A percentile compares a stretch with the other conserved stretches of the same genome.
phyloP scores from a whole-genome alignment of 2,329 filamentous ascomycete genomes.

The Xylaria sp. region DNA sequence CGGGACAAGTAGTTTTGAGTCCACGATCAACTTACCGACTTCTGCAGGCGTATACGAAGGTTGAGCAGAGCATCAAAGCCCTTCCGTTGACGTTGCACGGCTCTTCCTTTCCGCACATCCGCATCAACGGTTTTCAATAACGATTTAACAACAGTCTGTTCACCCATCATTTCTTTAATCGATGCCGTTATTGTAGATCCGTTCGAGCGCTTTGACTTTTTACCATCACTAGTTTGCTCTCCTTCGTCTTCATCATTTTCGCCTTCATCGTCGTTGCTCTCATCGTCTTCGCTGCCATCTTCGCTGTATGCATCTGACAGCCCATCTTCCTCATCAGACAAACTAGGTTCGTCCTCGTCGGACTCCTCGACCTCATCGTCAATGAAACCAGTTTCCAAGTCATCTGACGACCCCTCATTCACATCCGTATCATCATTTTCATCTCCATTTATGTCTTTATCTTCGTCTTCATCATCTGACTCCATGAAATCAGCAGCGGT shows the following conservation, averaged over 20 bases:
- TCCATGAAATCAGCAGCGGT: slow-evolving; percentile 68
- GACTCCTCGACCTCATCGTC: slow-evolving; percentile 38
- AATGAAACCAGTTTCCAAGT: slow-evolving; percentile 31
- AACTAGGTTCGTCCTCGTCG: slow-evolving; percentile 21
- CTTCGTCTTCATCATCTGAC: slow-evolving; percentile 52
- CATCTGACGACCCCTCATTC: slow-evolving; percentile 37
- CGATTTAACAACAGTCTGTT: slow-evolving; percentile 72
- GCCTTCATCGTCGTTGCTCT: slow-evolving; percentile 45
- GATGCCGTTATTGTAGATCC: slow-evolving; percentile 60
- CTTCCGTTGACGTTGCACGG: slow-evolving; percentile 85
- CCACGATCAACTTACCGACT: slow-evolving; percentile 60
- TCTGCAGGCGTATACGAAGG: slow-evolving; percentile 90
- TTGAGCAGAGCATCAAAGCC: slow-evolving; percentile 91
- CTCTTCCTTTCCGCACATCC: slow-evolving; percentile 85
- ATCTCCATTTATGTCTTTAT: not conserved
- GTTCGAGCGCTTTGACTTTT: slow-evolving; percentile 47
- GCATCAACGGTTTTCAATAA: slow-evolving; percentile 72
- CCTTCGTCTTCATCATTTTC: slow-evolving; percentile 41
- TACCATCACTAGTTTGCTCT: slow-evolving; percentile 46
- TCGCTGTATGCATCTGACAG: slow-evolving; percentile 20
- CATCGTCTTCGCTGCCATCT: slow-evolving; percentile 32
- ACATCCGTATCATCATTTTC: slow-evolving; percentile 49
- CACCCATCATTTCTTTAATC: slow-evolving; percentile 75
- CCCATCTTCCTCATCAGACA: slow-evolving; percentile 26
- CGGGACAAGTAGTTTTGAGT: not conserved